Conservation (phyloP, 305 asterid genomes). For the Vinca major region DNA sequence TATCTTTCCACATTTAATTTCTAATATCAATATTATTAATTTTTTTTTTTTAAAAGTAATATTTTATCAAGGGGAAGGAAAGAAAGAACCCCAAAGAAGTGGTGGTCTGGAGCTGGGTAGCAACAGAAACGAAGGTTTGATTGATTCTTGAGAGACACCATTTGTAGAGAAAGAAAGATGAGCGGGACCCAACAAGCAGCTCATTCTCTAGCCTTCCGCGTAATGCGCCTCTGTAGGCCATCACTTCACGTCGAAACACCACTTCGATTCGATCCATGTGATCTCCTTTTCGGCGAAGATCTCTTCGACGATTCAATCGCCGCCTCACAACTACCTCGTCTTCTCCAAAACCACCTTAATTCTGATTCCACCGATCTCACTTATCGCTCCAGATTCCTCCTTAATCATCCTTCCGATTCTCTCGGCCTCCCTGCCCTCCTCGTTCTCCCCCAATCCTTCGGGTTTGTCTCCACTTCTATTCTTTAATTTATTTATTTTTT, state of each 20-base stretch:
- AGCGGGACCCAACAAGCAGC: slow-evolving; percentile 47
- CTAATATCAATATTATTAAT: too few species aligned
- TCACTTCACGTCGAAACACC: slow-evolving; percentile 74
- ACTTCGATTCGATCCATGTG: slow-evolving; percentile 76
- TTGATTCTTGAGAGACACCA: not conserved
- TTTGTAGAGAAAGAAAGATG: slow-evolving; percentile 19
- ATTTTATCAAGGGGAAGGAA: too few species aligned
- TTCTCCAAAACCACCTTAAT: slow-evolving; percentile 1
- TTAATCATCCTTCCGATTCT: slow-evolving; percentile 67
- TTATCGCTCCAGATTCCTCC: slow-evolving; percentile 72
- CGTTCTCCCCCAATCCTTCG: slow-evolving; percentile 91
- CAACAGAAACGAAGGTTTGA: not conserved
- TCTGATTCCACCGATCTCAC: slow-evolving; percentile 61
- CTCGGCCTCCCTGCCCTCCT: slow-evolving; percentile 87
- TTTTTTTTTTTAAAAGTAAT: too few species aligned
- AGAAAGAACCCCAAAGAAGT: too few species aligned
- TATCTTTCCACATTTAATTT: too few species aligned
- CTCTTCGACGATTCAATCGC: slow-evolving; percentile 31
- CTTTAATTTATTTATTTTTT: too few species aligned
- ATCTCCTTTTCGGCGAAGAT: slow-evolving; percentile 50
- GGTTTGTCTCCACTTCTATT: slow-evolving; percentile 28
- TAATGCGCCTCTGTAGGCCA: slow-evolving; percentile 93
- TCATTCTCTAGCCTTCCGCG: slow-evolving; percentile 90
- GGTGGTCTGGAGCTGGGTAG: too few species aligned
- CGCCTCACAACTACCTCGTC: slow-evolving; percentile 14